A percentile compares a stretch with the other conserved stretches of the same genome.
Conservation (phyloP, 2,329 filamentous ascomycete genomes). For the Scedosporium aurantiacum region DNA sequence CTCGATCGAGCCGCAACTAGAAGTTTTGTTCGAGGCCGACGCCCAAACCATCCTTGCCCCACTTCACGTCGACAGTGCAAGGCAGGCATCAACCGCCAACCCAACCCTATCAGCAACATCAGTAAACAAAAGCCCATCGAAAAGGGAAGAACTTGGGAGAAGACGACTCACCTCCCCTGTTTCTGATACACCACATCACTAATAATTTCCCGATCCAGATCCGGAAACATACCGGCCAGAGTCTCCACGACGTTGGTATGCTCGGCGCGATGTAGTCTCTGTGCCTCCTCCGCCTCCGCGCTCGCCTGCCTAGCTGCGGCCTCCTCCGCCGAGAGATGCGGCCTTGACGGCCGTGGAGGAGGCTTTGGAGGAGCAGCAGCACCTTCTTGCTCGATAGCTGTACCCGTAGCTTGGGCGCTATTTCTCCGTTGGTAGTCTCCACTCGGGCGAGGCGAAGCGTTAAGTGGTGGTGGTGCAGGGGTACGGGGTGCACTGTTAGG, state of each 20-base stretch:
- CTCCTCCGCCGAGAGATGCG: constrained; percentile 60
- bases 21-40: background rate
- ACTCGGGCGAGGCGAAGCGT: background rate
- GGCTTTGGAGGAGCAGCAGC: background rate
- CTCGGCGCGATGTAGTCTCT: constrained; percentile 71
- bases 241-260: constrained; percentile 90
- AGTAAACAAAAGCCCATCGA: constrained; percentile 9
- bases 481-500: constrained; percentile 23
- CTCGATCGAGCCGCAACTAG: no score
- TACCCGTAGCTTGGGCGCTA: background rate
- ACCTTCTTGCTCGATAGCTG: background rate
- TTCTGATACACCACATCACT: constrained; percentile 95
- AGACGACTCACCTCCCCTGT: constrained; percentile 65
- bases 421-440: background rate
- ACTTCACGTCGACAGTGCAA: constrained; percentile 48
- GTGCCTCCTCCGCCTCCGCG: constrained; percentile 78
- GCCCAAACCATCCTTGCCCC: background rate
- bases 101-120: constrained; percentile 50
- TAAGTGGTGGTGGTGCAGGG: constrained; percentile 16
- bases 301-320: constrained; percentile 83
- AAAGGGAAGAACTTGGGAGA: constrained; percentile 1
- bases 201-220: constrained; percentile 86
- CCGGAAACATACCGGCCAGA: constrained; percentile 90
- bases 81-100: constrained; percentile 74
- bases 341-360: background rate